Evolutionary conservation across 1,139 yeast species (phyloP).

Genomic region (Entelexis paramagnoliae): DNA sequence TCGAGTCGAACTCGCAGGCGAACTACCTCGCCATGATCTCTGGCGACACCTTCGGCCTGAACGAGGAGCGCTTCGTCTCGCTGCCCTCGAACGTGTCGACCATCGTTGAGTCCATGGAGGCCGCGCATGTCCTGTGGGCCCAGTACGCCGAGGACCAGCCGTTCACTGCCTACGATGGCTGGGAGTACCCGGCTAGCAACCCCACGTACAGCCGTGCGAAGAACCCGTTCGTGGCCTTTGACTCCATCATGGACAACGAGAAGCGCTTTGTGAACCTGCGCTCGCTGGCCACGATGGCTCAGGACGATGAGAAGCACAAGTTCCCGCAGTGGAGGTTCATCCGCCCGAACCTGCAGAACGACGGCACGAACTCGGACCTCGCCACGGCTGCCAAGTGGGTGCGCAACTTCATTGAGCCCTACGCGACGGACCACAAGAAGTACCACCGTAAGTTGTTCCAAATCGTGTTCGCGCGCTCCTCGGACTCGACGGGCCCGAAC

Average conservation of each 20-base stretch:
- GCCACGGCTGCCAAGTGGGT: slow-evolving; percentile 40
- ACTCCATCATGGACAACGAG: slow-evolving; percentile 32
- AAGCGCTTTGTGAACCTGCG: slow-evolving; percentile 37
- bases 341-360: slow-evolving; percentile 44
- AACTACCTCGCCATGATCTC: slow-evolving; percentile 41
- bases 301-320: slow-evolving; percentile 33
- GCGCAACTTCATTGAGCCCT: slow-evolving; percentile 36
- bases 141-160: slow-evolving; percentile 44
- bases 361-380: slow-evolving; percentile 41
- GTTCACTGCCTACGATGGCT: slow-evolving; percentile 42
- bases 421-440: slow-evolving; percentile 29
- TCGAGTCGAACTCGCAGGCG: slow-evolving; percentile 45
- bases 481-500: slow-evolving; percentile 36
- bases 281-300: slow-evolving; percentile 38
- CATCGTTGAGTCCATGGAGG: slow-evolving; percentile 39
- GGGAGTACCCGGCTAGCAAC: slow-evolving; percentile 36
- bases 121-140: slow-evolving; percentile 40
- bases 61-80: slow-evolving; percentile 36
- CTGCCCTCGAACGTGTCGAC: slow-evolving; percentile 40
- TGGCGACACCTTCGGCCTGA: slow-evolving; percentile 42
- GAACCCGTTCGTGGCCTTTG: slow-evolving; percentile 39
- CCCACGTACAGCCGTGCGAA: slow-evolving; percentile 43
- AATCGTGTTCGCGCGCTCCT: slow-evolving; percentile 42
- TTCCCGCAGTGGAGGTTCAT: slow-evolving; percentile 43
- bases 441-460: slow-evolving; percentile 39